phyloP scores from a whole-genome alignment of 108 stramenopile genomes.

The Fragilaria radians region DNA sequence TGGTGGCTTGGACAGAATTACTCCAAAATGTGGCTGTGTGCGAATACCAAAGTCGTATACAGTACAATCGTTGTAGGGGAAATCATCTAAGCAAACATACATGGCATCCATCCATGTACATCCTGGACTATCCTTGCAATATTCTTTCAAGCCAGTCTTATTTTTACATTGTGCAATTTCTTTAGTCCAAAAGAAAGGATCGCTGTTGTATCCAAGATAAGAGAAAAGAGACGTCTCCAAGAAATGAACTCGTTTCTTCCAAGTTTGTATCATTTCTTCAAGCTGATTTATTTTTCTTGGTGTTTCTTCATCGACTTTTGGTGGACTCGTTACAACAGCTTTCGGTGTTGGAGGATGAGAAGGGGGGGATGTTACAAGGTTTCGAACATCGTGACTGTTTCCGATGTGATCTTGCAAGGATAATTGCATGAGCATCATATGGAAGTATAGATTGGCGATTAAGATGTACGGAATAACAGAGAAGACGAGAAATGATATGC shows the following conservation, averaged over 20 bases:
- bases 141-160: neutral
- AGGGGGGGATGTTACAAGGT: neutral
- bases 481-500: neutral
- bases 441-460: neutral
- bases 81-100: neutral
- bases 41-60: slow-evolving; percentile 28
- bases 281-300: neutral
- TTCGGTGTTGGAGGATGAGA: neutral
- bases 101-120: neutral
- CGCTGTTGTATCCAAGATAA: neutral
- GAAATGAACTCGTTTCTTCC: neutral
- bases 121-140: neutral
- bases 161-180: neutral
- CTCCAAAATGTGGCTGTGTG: slow-evolving; percentile 7
- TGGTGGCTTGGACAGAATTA: slow-evolving; percentile 3
- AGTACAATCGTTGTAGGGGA: slow-evolving; percentile 7
- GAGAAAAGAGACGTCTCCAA: neutral
- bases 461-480: neutral
- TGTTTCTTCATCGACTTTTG: neutral
- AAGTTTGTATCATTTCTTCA: neutral
- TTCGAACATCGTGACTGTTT: neutral
- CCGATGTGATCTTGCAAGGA: neutral
- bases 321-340: neutral
- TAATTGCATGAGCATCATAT: neutral
- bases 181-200: neutral